Percentiles rank a stretch among this genome's conserved stretches.
Conservation (phyloP, 2,329 filamentous ascomycete genomes). For the Bipolaris sorokiniana region DNA sequence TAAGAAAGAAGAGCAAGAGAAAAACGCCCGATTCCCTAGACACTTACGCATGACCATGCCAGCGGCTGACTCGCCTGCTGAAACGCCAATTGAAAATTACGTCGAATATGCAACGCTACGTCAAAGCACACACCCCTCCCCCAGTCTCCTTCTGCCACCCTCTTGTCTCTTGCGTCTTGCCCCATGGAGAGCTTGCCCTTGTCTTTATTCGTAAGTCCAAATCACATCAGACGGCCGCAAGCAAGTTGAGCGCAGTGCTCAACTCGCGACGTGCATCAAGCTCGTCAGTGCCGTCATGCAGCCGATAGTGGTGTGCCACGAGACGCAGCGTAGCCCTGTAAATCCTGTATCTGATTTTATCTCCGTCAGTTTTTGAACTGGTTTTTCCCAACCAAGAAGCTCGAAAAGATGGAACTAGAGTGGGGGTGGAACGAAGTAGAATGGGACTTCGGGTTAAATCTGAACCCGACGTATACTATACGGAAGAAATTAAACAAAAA, state of each 20-base stretch:
- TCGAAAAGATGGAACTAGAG: too few species aligned
- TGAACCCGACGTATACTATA: not conserved
- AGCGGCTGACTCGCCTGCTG: constrained; percentile 3
- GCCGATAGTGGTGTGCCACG: constrained; percentile 54
- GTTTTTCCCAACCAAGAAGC: too few species aligned
- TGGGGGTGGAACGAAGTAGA: too few species aligned
- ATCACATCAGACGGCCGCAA: constrained; percentile 33
- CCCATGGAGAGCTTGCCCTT: not conserved
- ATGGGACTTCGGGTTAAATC: not conserved
- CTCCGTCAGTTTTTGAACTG: too few species aligned
- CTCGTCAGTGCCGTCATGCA: constrained; percentile 50
- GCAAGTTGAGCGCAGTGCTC: constrained; percentile 47
- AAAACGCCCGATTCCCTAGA: not conserved
- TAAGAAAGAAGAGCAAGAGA: not conserved
- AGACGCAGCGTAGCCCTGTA: constrained; percentile 54
- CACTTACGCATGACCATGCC: not conserved
- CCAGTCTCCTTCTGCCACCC: not conserved
- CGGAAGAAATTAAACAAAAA: not conserved
- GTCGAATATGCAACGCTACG: not conserved
- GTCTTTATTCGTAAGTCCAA: too few species aligned
- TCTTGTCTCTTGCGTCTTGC: too few species aligned
- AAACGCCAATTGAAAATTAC: not conserved
- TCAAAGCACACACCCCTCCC: not conserved
- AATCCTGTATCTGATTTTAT: constrained; percentile 49
- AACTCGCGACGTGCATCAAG: constrained; percentile 52